Evolutionary conservation across 306 rosid genomes (phyloP), one percentile per base, ranked within the genome.

Genomic region (Ochetophila trinervis): DNA sequence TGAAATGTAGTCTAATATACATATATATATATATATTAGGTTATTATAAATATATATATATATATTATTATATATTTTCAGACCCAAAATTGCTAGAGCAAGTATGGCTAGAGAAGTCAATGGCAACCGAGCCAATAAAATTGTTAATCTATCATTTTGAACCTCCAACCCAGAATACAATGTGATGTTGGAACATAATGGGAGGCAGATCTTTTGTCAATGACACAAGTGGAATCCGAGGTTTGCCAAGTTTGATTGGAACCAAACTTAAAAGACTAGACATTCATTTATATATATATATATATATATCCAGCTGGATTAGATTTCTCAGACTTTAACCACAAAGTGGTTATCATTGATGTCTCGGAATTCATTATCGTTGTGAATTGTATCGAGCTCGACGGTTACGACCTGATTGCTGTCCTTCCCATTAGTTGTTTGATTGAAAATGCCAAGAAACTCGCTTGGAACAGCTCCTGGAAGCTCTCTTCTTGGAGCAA

Each of bases 91-190:
- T 13, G 66, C 53, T 48, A 81, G 17, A 6, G 54, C 52, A 5
- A 16, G 36, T 11, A 53, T n/a, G 15, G 45, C 24, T 6, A 56
- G 53, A 20, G n/a, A 57, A n/a, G 53, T 53, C 30, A 61, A 21
- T 11, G 76, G 76, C 24, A 73, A 35, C 45, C 76, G 79, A 34
- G 74, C 24, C 18, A 69, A 60, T 19, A 76, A 35, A 47, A 71
- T 16, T 23, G 66, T 47, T 9, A 69, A 18, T 24, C 3, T 49
- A 6, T 84, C 16, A 78, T 21, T 55, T 51, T 68, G 32, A 89
- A 89, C 67, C 96, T 86, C 93, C 91, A 89, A 50, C 89, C 96
- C 44, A 83, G 52, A 56, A 86, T 45, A 67, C 82, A 86, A 77
- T 84, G 91, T 35, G 69, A 70, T 19, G 83, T 73, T 13, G 32